Base-by-base conservation (phyloP, 2,329 filamentous ascomycete genomes). In the Fusarium scirpi region DNA sequence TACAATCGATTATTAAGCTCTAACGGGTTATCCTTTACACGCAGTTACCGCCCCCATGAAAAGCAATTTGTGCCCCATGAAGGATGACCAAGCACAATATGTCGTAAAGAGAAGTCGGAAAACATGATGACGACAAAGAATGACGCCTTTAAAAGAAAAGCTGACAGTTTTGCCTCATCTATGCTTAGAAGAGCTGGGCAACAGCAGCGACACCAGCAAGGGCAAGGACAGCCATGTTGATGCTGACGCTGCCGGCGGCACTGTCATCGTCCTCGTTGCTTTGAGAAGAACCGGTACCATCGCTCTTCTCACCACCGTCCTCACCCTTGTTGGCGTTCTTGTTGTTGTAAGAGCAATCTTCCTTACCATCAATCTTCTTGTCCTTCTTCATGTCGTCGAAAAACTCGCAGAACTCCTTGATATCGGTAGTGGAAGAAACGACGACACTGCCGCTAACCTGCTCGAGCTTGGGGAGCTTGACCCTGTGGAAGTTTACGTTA, bases 381-480 rank as follows among this genome's bases (percentile, higher is more conserved):
- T 81, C 79, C 18, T 79, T 65, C 69, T 79, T 78, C 34, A 76
- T 71, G 38, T 85, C 78, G 67, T 84, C 76, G 62, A 88, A 79
- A 79, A 92, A 87, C 32, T 78, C 71, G 55, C 81, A 78, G 85
- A 92, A 89, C 61, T 80, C 76, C 62, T 71, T 69, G 69, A 93
- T 90, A 67, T 91, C 85, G 64, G 85, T 86, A 56, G 90, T 92
- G 72, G 87, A 90, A 75, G 89, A 85, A 72, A 93, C 83, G 76
- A 91, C 90, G 79, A 93, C 92, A 66, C 88, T 88, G 81, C 93
- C 93, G 77, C 87, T 86, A 73, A 94, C 92, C 70, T 90, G 86
- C 64, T 86, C 82, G 27, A 95, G 85, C 40, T 82, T 78, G 65
- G 92, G 91, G 57, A 98, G 87, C 38, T 85, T 78, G 72, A 96